A percentile compares a stretch with the other conserved stretches of the same genome.
These are phyloP conservation scores for Sclerotinia minor DNA, from an alignment of 2,329 filamentous ascomycete genomes.

Conservation along the genomic window DNA sequence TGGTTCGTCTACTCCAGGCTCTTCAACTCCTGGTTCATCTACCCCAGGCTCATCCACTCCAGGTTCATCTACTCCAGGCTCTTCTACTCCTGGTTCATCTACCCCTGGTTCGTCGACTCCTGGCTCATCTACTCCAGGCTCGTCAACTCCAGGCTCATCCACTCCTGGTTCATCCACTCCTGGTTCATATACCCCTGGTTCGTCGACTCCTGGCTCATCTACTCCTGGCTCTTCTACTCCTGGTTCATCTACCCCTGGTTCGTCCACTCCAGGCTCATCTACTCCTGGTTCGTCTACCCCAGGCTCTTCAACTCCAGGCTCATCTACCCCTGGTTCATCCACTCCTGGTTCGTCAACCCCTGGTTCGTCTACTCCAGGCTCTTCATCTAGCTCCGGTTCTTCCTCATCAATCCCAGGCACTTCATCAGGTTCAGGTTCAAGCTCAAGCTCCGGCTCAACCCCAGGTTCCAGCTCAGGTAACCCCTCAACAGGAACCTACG, in stretches of 20 bases:
- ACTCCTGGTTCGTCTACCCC: not conserved
- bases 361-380: not conserved
- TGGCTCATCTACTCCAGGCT: not conserved
- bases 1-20: not conserved
- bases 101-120: not conserved
- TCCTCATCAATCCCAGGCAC: not conserved
- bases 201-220: not conserved
- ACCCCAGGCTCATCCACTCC: not conserved
- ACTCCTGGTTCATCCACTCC: not conserved
- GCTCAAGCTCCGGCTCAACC: not conserved
- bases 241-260: not conserved
- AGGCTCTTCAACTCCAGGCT: not conserved
- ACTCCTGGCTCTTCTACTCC: not conserved
- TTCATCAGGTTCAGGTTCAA: not conserved
- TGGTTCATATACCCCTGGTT: not conserved
- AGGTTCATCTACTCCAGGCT: not conserved
- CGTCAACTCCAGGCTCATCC: not conserved
- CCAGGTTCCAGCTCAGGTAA: not conserved
- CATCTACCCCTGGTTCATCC: not conserved
- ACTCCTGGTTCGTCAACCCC: no score
- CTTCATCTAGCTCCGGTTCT: not conserved
- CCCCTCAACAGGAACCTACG: constrained; percentile 5
- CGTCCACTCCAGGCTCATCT: not conserved
- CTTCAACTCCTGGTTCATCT: not conserved
- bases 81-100: not conserved